Conservation (phyloP, 441 rosid genomes). For the Brassica balearica region DNA sequence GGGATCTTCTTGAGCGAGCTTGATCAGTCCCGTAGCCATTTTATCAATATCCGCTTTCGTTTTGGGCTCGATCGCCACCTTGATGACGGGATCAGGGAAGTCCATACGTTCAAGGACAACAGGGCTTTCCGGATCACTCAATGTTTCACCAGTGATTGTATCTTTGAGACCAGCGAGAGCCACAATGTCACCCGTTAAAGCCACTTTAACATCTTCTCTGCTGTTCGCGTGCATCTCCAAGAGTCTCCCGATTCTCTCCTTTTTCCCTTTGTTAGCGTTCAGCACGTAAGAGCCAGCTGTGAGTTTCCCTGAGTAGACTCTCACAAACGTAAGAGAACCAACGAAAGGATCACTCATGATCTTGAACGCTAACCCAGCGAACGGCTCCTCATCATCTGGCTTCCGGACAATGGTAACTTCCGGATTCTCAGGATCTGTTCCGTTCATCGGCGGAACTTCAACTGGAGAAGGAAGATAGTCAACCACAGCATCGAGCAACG, state of each 20-base stretch:
- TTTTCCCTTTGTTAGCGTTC: constrained; percentile 95
- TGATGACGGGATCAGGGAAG: constrained; percentile 97
- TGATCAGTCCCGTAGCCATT: constrained; percentile 86
- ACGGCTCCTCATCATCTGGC: constrained; percentile 85
- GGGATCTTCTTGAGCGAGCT: constrained; percentile 98
- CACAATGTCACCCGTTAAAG: constrained; percentile 85
- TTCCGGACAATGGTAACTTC: constrained; percentile 60
- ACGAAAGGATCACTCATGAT: constrained; percentile 95
- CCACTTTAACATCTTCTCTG: constrained; percentile 88
- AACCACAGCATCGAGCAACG: constrained; percentile 89
- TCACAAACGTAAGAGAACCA: constrained; percentile 93
- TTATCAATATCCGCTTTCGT: constrained; percentile 94
- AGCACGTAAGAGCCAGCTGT: constrained; percentile 83
- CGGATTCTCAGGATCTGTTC: constrained; percentile 91
- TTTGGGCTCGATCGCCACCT: constrained; percentile 96
- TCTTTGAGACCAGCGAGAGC: constrained; percentile 96
- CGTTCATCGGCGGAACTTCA: constrained; percentile 86
- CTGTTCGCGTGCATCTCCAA: constrained; percentile 98
- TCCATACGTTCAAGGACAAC: constrained; percentile 94
- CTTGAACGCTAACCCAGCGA: constrained; percentile 93
- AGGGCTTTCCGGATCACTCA: constrained; percentile 75
- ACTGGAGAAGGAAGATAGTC: constrained; percentile 95
- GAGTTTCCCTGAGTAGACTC: constrained; percentile 86
- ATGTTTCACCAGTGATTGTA: constrained; percentile 92
- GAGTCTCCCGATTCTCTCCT: constrained; percentile 95